Base-by-base conservation (phyloP, 2,329 filamentous ascomycete genomes). In the Chlorencoelia australis region DNA sequence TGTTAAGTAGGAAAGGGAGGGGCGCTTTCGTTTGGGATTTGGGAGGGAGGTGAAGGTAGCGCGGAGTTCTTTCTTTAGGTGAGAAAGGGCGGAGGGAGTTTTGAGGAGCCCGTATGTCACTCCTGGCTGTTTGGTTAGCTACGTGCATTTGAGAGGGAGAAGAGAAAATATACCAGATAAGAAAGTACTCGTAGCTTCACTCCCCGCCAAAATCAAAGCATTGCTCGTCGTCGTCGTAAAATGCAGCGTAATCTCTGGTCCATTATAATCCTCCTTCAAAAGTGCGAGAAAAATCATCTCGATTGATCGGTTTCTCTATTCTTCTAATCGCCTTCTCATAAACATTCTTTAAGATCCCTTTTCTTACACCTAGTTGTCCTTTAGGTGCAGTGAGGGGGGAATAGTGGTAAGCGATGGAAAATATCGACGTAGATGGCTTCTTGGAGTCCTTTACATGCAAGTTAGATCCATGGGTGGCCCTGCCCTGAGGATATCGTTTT, bases 201-300 rank as follows among this genome's bases (percentile, higher is more conserved):
- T 29, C 8, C 37, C 36, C 13, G 37, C 37, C 7, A 35, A n/a
- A 25, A 35, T 35, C 7, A 39, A 26, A 7, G 25, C 35, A 25
- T 19, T 39, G 5, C 19, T 29, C 15, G 29, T 25, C 7, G 37
- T 32, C 11, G 30, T 25, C n/a, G 30, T 30, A 2, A 39, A 35
- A n/a, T 35, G 19, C 1, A 16, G 36, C 11, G 37, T 30, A n/a
- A 39, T 35, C 8, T 24, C 30, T 30, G 37, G 31, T 15, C 37
- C 37, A 7, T 35, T 39, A 3, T 35, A 30, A 16, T 30, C 35
- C 14, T 39, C 19, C 4, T 26, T 24, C 5, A 30, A 11, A 19
- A 35, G 25, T 39, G 31, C 11, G 36, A 39, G 20, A 35, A 39
- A 10, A 35, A 21, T 39, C 36, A n/a, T 39, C 37, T 16, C 19